Percentiles rank a stretch among this genome's conserved stretches.
Conservation (phyloP, 2,329 filamentous ascomycete genomes). For the Penicillium verrucosum region DNA sequence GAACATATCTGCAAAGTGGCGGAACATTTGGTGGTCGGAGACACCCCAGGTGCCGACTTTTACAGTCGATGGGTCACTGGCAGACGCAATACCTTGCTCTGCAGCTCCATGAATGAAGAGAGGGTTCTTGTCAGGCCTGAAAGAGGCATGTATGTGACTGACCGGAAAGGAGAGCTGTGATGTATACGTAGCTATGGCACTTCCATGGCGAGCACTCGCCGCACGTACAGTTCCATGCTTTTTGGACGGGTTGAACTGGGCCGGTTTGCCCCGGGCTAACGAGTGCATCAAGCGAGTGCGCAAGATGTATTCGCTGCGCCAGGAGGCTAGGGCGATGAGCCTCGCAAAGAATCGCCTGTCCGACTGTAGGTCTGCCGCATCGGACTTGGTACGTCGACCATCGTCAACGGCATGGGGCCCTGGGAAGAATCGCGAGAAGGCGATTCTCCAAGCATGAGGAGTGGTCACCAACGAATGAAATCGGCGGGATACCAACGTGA, state of each 20-base stretch:
- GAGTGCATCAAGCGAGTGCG: slow-evolving; percentile 80
- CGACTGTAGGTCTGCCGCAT: slow-evolving; percentile 59
- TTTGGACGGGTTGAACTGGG: slow-evolving; percentile 49
- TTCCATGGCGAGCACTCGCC: slow-evolving; percentile 61
- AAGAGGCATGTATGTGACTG: slow-evolving; percentile 75
- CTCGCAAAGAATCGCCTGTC: slow-evolving; percentile 78
- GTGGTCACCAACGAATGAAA: slow-evolving; percentile 86
- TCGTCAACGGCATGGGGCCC: slow-evolving; percentile 61
- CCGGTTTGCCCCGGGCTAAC: slow-evolving; percentile 75
- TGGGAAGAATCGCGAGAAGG: slow-evolving; percentile 87
- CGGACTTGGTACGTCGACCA: slow-evolving; percentile 44
- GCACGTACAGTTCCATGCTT: slow-evolving; percentile 53
- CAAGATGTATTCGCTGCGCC: slow-evolving; percentile 92
- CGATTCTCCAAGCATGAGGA: slow-evolving; percentile 89
- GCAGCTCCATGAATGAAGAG: slow-evolving; percentile 79
- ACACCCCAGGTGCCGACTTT: slow-evolving; percentile 80
- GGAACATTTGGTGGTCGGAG: slow-evolving; percentile 69
- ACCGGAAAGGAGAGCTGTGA: slow-evolving; percentile 77
- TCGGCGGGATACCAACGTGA: slow-evolving; percentile 81
- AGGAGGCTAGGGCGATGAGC: slow-evolving; percentile 79
- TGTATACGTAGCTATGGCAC: slow-evolving; percentile 78
- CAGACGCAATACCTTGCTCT: slow-evolving; percentile 72
- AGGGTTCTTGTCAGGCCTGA: slow-evolving; percentile 69
- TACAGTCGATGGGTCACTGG: slow-evolving; percentile 72
- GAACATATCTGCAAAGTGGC: slow-evolving; percentile 74